phyloP scores from a whole-genome alignment of 1,139 yeast genomes.

The Lodderomyces metapsilosis region DNA sequence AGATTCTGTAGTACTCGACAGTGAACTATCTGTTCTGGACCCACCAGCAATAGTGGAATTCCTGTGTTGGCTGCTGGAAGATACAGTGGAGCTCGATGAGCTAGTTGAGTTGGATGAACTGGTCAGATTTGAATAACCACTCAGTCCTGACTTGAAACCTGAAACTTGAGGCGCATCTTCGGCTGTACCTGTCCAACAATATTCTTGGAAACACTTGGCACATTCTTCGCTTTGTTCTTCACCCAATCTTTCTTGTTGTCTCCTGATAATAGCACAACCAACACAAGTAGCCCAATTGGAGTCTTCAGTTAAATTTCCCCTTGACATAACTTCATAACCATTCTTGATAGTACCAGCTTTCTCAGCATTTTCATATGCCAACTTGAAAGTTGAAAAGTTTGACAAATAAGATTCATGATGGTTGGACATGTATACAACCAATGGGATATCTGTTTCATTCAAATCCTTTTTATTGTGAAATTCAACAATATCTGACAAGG shows the following conservation, averaged over 20 bases:
- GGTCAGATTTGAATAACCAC: not conserved
- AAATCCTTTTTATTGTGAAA: slow-evolving; percentile 23
- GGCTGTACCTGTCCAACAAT: slow-evolving; percentile 39
- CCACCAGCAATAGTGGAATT: slow-evolving; percentile 1
- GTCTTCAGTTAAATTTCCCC: slow-evolving; percentile 36
- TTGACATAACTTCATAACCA: slow-evolving; percentile 39
- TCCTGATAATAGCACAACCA: slow-evolving; percentile 46
- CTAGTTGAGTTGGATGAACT: not conserved
- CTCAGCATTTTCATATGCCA: slow-evolving; percentile 38
- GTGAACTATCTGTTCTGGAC: not conserved
- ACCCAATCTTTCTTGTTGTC: slow-evolving; percentile 41
- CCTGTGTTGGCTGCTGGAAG: not conserved
- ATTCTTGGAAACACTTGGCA: slow-evolving; percentile 33
- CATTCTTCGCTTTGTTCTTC: slow-evolving; percentile 40
- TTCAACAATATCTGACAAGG: slow-evolving; percentile 27
- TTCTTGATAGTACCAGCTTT: slow-evolving; percentile 30
- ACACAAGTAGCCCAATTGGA: slow-evolving; percentile 43
- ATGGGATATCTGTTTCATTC: slow-evolving; percentile 38
- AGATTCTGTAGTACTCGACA: not conserved
- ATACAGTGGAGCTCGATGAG: not conserved
- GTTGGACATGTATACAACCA: slow-evolving; percentile 41
- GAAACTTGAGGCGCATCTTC: slow-evolving; percentile 16
- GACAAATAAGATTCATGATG: slow-evolving; percentile 26
- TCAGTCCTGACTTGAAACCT: not conserved
- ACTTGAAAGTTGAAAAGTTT: slow-evolving; percentile 39